Conservation (phyloP, 1,284 basidiomycete species). For the Moesziomyces parantarcticus region DNA sequence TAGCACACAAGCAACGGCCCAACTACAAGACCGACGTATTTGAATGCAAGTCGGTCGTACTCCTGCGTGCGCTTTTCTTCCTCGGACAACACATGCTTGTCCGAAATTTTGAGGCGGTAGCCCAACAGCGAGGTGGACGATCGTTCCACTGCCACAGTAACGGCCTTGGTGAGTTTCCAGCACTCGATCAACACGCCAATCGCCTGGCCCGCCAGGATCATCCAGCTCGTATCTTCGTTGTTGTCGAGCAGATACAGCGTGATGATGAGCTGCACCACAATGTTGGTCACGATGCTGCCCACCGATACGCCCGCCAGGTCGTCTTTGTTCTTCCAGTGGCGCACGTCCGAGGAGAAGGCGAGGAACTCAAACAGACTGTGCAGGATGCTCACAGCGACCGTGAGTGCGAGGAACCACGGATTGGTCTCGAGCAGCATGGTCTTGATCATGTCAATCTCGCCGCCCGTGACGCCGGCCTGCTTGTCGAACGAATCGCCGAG, state of each 20-base stretch:
- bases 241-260: constrained; percentile 94
- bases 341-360: constrained; percentile 76
- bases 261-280: constrained; percentile 83
- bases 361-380: constrained; percentile 77
- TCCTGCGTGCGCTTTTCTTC: constrained; percentile 99
- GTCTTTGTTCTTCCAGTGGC: constrained; percentile 92
- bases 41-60: constrained; percentile 85
- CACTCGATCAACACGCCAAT: constrained; percentile 88
- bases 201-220: constrained; percentile 86
- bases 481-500: constrained; percentile 76
- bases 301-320: constrained; percentile 72
- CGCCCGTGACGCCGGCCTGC: constrained; percentile 75
- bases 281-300: constrained; percentile 83
- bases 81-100: constrained; percentile 90
- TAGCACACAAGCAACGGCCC: constrained; percentile 86
- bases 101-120: constrained; percentile 83
- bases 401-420: constrained; percentile 85
- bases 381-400: constrained; percentile 79
- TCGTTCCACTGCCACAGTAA: constrained; percentile 79
- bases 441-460: constrained; percentile 71
- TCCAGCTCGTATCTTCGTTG: constrained; percentile 91
- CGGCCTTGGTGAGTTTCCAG: constrained; percentile 85
- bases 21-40: constrained; percentile 86
- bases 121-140: constrained; percentile 73
- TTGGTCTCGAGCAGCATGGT: constrained; percentile 77